Conservation (phyloP, 129 eudicot species). For the Glebionis coronaria region DNA sequence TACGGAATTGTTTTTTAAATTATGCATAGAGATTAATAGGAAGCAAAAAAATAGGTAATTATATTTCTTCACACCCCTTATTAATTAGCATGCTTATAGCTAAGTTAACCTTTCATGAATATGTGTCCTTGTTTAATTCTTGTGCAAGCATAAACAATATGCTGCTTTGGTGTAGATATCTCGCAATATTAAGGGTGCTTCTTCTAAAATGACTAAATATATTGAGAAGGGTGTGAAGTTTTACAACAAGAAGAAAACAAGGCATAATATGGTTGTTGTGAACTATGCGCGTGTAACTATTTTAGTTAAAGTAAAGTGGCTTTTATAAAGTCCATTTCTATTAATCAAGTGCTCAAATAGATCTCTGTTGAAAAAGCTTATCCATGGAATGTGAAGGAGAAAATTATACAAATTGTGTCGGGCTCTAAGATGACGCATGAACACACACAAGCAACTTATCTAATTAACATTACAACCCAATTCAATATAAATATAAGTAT, state of each 20-base stretch:
- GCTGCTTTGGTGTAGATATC: conserved; percentile 96
- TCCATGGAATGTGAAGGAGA: not conserved
- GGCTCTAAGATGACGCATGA: not conserved
- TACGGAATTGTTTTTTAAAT: not conserved
- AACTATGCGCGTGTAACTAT: not conserved
- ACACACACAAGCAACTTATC: too few species aligned
- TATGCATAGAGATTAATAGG: too few species aligned
- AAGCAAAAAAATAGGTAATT: conserved; percentile 92
- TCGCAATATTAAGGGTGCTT: conserved; percentile 37
- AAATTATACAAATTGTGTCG: not conserved
- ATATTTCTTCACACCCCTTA: conserved; percentile 1
- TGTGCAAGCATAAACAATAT: conserved; percentile 74
- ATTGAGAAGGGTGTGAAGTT: conserved; percentile 1
- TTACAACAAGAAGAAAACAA: not conserved
- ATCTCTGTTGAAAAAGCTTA: not conserved
- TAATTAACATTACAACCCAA: too few species aligned
- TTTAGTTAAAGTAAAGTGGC: conserved; percentile 1
- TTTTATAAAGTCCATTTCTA: not conserved
- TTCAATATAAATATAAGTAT: too few species aligned
- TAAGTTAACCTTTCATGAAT: conserved; percentile 2
- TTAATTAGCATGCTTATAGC: not conserved
- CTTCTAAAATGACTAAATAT: not conserved
- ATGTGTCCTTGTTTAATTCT: not conserved
- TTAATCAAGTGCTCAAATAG: not conserved
- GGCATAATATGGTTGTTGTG: not conserved